phyloP scores from a whole-genome alignment of 179 eudicot genomes.

The Beta macrorhiza region DNA sequence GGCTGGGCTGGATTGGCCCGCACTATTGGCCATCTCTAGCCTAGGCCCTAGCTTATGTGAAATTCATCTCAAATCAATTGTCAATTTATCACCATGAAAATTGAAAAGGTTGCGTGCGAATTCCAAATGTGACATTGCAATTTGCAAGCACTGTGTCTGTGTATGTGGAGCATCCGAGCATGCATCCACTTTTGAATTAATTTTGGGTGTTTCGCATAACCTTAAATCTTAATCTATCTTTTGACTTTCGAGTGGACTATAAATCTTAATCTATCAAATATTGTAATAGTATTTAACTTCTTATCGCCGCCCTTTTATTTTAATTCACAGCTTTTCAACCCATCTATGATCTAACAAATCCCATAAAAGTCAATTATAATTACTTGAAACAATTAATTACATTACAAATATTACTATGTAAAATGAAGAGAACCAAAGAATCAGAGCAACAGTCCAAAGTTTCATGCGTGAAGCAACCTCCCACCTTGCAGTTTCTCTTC shows the following conservation, averaged over 20 bases:
- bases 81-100: too few relatives aligned
- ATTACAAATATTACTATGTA: not conserved
- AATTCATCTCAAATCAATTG: too few relatives aligned
- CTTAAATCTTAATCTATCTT: not conserved
- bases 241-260: too few relatives aligned
- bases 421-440: not conserved
- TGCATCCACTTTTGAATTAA: not conserved
- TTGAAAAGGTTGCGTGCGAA: too few relatives aligned
- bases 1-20: too few relatives aligned
- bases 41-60: too few relatives aligned
- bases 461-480: not conserved
- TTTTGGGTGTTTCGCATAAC: not conserved
- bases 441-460: constrained; percentile 2
- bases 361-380: not conserved
- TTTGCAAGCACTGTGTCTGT: too few relatives aligned
- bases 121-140: too few relatives aligned
- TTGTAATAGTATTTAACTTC: not conserved
- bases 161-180: too few relatives aligned
- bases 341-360: not conserved
- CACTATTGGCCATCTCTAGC: too few relatives aligned
- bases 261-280: too few relatives aligned
- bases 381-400: not conserved
- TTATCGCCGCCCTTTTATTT: constrained; percentile 4
- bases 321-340: constrained; percentile 3
- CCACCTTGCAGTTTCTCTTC: not conserved